Evolutionary conservation across 352 stramenopile genomes (phyloP).

Genomic region (Phytophthora lateralis): DNA sequence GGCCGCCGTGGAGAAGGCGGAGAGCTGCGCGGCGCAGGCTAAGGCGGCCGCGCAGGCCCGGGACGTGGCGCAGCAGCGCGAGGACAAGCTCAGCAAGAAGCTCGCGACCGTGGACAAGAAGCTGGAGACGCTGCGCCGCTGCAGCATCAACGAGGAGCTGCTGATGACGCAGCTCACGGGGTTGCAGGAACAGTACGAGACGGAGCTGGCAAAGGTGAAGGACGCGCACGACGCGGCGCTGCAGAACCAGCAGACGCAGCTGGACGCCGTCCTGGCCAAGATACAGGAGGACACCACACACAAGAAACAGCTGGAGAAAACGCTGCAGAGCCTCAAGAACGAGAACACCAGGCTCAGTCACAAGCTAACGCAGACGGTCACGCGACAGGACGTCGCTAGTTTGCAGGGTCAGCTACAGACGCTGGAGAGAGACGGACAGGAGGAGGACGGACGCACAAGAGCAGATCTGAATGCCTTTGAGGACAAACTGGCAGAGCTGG

Average conservation of each 20-base stretch:
- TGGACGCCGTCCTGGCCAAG: constrained; percentile 19
- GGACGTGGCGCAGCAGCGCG: constrained; percentile 15
- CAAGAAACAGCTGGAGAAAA: constrained; percentile 16
- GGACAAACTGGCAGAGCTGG: constrained; percentile 24
- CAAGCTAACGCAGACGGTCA: constrained; percentile 17
- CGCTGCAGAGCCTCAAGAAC: constrained; percentile 12
- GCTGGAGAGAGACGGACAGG: constrained; percentile 16
- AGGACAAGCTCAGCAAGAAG: constrained; percentile 30
- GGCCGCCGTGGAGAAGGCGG: constrained; percentile 37
- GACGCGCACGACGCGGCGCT: constrained; percentile 31
- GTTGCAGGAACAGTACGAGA: constrained; percentile 59
- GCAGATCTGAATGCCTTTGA: constrained; percentile 23
- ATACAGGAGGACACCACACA: constrained; percentile 17
- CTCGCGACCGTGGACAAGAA: constrained; percentile 31
- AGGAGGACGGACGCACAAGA: constrained; percentile 25
- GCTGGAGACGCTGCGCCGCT: constrained; percentile 17
- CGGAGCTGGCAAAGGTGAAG: constrained; percentile 36
- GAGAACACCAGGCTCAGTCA: constrained; percentile 20
- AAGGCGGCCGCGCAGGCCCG: constrained; percentile 8
- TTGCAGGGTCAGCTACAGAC: constrained; percentile 22
- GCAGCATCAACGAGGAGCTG: constrained; percentile 55
- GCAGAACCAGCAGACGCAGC: constrained; percentile 31
- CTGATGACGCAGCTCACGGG: constrained; percentile 57
- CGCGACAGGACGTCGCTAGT: constrained; percentile 16
- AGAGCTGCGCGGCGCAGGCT: constrained; percentile 27